These are phyloP conservation scores for Lichina pygmaea DNA, from an alignment of 495 filamentous ascomycete species.

Conservation along the genomic window DNA sequence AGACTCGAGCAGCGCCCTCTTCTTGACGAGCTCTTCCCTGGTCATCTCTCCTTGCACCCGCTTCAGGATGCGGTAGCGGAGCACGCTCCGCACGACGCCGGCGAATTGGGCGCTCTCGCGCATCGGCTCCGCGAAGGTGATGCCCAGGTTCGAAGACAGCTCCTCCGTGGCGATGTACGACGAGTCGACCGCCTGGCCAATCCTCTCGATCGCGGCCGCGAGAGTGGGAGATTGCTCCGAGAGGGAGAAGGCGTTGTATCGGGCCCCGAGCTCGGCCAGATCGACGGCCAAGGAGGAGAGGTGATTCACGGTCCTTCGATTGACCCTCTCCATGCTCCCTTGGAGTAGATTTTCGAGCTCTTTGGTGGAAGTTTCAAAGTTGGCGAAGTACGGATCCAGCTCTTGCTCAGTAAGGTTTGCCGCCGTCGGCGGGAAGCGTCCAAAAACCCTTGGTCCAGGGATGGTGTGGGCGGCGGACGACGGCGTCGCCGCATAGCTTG, in stretches of 20 bases:
- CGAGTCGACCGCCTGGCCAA: constrained; percentile 82
- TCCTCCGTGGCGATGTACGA: constrained; percentile 93
- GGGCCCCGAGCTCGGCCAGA: constrained; percentile 70
- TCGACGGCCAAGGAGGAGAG: constrained; percentile 60
- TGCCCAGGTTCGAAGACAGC: constrained; percentile 52
- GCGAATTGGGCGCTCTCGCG: constrained; percentile 92
- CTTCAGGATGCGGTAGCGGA: constrained; percentile 74
- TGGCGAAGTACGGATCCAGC: constrained; percentile 81
- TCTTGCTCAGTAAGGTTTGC: constrained; percentile 62
- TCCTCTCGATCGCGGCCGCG: constrained; percentile 77
- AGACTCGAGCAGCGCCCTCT: constrained; percentile 48
- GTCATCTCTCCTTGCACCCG: constrained; percentile 95
- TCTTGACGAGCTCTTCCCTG: constrained; percentile 63
- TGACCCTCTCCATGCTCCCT: constrained; percentile 87
- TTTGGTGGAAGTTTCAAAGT: constrained; percentile 65
- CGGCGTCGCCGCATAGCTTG: constrained; percentile 15
- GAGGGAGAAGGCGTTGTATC: constrained; percentile 90
- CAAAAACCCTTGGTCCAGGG: constrained; percentile 37
- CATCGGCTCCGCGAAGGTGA: constrained; percentile 90
- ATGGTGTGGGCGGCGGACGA: constrained; percentile 28
- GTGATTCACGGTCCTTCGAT: constrained; percentile 66
- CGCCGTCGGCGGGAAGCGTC: constrained; percentile 59
- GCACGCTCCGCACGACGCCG: constrained; percentile 65
- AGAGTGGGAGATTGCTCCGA: constrained; percentile 72
- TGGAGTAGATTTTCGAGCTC: constrained; percentile 68